phyloP scores from a whole-genome alignment of 345 rosid genomes.

The Lepidium africanum region DNA sequence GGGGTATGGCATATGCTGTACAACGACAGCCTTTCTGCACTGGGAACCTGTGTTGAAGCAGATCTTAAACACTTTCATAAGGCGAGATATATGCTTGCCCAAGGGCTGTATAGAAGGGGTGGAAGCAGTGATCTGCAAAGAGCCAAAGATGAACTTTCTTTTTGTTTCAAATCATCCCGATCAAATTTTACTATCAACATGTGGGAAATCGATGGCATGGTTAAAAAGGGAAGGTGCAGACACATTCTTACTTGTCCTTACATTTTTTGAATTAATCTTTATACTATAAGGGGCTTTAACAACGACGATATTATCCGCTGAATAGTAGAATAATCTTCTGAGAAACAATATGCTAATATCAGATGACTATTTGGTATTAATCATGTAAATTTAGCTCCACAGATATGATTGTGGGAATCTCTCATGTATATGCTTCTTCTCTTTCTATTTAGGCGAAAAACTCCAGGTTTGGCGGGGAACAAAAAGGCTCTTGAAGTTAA shows the following conservation, averaged over 20 bases:
- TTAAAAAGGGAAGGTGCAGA: conserved; percentile 80
- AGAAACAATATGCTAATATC: conserved; percentile 4
- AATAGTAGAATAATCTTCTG: background rate
- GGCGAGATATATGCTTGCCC: conserved; percentile 95
- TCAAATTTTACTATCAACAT: conserved; percentile 90
- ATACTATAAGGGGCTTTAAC: background rate
- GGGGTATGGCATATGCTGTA: conserved; percentile 79
- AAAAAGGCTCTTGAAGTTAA: conserved; percentile 85
- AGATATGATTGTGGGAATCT: background rate
- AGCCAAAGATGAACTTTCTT: conserved; percentile 91
- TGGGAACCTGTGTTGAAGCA: conserved; percentile 84
- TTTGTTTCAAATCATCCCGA: conserved; percentile 88
- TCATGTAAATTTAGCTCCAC: background rate
- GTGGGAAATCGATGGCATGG: conserved; percentile 99
- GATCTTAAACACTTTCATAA: conserved; percentile 98
- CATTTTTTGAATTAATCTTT: background rate
- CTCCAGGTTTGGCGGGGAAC: conserved; percentile 72
- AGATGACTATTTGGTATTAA: background rate
- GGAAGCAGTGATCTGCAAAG: conserved; percentile 68
- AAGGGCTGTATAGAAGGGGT: conserved; percentile 72
- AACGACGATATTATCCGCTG: background rate
- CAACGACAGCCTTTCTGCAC: conserved; percentile 77
- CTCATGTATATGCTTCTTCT: conserved; percentile 9
- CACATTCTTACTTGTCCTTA: conserved; percentile 9
- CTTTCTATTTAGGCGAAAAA: conserved; percentile 59